Percentiles rank a stretch among this genome's conserved stretches.
Evolutionary conservation across 2,329 filamentous ascomycete species (phyloP).

Genomic region (Aspergillus vadensis): DNA sequence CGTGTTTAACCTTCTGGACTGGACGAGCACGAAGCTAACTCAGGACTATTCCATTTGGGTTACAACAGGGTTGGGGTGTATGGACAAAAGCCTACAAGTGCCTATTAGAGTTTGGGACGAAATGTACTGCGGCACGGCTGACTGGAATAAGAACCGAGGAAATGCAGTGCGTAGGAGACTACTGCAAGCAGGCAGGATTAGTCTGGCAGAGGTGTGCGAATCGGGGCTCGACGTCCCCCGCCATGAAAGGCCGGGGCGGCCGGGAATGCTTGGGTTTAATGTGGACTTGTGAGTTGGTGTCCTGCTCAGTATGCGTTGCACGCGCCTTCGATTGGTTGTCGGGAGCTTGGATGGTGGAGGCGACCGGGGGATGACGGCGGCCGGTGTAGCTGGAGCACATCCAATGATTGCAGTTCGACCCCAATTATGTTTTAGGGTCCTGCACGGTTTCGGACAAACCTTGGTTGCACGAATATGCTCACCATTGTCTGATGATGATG

Average conservation of each 20-base stretch:
- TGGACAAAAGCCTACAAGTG: constrained; percentile 19
- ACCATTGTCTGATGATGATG: background rate
- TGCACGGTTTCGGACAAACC: background rate
- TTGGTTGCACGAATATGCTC: background rate
- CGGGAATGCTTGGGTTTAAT: constrained; percentile 4
- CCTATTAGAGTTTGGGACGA: background rate
- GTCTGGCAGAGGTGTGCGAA: background rate
- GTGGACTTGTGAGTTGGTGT: background rate
- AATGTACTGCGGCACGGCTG: background rate
- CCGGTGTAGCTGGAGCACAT: background rate
- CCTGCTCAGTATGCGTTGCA: background rate
- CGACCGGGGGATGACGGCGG: background rate
- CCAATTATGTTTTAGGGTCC: background rate
- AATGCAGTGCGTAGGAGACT: background rate
- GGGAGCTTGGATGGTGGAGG: background rate
- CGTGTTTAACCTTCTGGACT: background rate
- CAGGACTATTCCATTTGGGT: background rate
- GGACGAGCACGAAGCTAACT: background rate
- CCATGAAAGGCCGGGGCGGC: constrained; percentile 10
- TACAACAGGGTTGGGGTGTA: constrained; percentile 19
- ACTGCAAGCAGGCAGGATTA: constrained; percentile 1
- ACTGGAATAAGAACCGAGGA: background rate
- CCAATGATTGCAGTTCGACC: background rate
- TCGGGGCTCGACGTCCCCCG: background rate
- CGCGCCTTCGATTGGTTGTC: background rate